A percentile compares a stretch with the other conserved stretches of the same genome.
These are phyloP conservation scores for Cryptococcus amylolentus DNA, from an alignment of 1,284 basidiomycete genomes.

Conservation along the genomic window DNA sequence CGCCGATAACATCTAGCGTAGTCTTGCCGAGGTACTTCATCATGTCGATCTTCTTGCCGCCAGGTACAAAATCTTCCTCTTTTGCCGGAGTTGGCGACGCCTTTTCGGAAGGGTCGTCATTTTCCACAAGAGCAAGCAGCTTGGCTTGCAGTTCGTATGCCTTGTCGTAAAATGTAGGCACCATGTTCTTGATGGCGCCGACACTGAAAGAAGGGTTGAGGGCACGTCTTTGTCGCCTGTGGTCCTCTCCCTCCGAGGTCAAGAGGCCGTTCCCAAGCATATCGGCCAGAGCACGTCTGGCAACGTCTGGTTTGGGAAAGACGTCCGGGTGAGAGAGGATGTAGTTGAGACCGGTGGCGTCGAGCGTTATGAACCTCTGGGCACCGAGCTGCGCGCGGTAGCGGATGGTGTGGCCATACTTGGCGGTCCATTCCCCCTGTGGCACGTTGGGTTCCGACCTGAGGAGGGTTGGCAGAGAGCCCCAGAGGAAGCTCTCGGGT, in stretches of 20 bases:
- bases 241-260: conserved; percentile 51
- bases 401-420: conserved; percentile 24
- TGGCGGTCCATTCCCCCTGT: conserved; percentile 20
- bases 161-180: conserved; percentile 62
- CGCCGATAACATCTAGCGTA: conserved; percentile 68
- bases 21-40: conserved; percentile 61
- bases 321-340: conserved; percentile 61
- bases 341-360: conserved; percentile 60
- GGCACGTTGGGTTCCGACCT: conserved; percentile 10
- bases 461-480: conserved; percentile 17
- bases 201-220: conserved; percentile 48
- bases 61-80: conserved; percentile 15
- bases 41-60: conserved; percentile 55
- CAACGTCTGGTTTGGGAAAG: conserved; percentile 64
- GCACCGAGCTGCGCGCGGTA: conserved; percentile 16
- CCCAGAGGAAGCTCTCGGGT: conserved; percentile 15
- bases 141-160: conserved; percentile 55
- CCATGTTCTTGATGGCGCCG: conserved; percentile 28
- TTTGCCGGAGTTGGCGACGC: conserved; percentile 20
- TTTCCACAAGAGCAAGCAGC: conserved; percentile 18
- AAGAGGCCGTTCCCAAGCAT: conserved; percentile 45
- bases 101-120: conserved; percentile 8
- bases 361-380: conserved; percentile 57
- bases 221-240: conserved; percentile 54
- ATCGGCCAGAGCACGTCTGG: conserved; percentile 56